Evolutionary conservation across 1,284 basidiomycete species (phyloP).

Genomic region (Pyrrhoderma noxium): DNA sequence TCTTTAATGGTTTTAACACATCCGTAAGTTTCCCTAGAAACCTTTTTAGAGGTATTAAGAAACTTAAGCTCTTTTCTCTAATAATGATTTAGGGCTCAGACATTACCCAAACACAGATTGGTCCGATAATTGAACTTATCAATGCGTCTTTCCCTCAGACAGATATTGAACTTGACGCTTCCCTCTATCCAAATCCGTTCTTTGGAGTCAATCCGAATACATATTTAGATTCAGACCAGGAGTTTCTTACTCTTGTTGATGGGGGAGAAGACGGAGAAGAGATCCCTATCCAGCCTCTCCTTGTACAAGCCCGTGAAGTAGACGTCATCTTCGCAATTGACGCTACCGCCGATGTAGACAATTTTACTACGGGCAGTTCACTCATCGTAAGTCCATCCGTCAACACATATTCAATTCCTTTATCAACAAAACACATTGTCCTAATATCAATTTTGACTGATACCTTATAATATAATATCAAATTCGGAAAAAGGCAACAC

Average conservation of each 20-base stretch:
- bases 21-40: conserved; percentile 26
- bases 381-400: conserved; percentile 39
- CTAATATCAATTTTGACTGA: not conserved
- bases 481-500: conserved; percentile 33
- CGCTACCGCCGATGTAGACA: conserved; percentile 22
- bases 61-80: not conserved
- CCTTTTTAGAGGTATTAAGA: too few relatives aligned
- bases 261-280: conserved; percentile 24
- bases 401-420: not conserved
- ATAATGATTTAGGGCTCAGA: too few relatives aligned
- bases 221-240: conserved; percentile 32
- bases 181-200: conserved; percentile 37
- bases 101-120: conserved; percentile 22
- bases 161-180: conserved; percentile 25
- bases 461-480: too few relatives aligned
- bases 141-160: conserved; percentile 22
- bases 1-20: conserved; percentile 32
- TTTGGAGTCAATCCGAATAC: conserved; percentile 30
- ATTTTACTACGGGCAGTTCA: conserved; percentile 35
- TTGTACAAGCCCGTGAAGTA: conserved; percentile 31
- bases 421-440: not conserved
- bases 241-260: conserved; percentile 16
- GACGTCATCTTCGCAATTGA: conserved; percentile 37
- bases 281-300: conserved; percentile 32
- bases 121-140: conserved; percentile 25